phyloP scores from a whole-genome alignment of 306 rosid species.

The Lathyrus aphaca region DNA sequence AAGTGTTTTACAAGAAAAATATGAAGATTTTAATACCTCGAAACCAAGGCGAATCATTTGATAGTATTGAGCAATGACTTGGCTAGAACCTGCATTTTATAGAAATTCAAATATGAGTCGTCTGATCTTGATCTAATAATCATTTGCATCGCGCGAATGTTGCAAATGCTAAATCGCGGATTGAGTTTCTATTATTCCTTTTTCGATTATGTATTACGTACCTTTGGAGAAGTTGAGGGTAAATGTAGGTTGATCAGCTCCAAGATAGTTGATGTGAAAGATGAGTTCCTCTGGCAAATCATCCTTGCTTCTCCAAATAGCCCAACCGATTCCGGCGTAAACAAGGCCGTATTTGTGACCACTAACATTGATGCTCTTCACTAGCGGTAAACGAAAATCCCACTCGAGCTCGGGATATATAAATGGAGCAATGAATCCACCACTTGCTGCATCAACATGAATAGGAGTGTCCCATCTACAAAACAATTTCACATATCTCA shows the following conservation, averaged over 20 bases:
- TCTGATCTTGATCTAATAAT: background rate
- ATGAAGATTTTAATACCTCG: slow-evolving; percentile 54
- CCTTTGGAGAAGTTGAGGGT: slow-evolving; percentile 98
- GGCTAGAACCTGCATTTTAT: slow-evolving; percentile 83
- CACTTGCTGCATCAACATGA: slow-evolving; percentile 97
- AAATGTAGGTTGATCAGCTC: slow-evolving; percentile 97
- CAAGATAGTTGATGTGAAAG: slow-evolving; percentile 93
- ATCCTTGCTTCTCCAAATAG: slow-evolving; percentile 78
- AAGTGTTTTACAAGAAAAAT: background rate
- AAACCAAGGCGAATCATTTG: slow-evolving; percentile 87
- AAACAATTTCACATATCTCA: background rate
- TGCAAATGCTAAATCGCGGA: background rate
- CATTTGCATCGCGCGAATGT: background rate
- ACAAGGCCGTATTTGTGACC: slow-evolving; percentile 95
- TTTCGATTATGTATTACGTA: slow-evolving; percentile 41
- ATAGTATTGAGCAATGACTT: slow-evolving; percentile 93
- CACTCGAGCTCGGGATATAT: slow-evolving; percentile 85
- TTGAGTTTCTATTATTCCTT: too few species aligned
- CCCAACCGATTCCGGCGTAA: slow-evolving; percentile 95
- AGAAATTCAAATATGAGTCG: background rate
- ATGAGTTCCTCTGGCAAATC: slow-evolving; percentile 94
- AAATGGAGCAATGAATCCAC: slow-evolving; percentile 95
- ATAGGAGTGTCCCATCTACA: slow-evolving; percentile 94
- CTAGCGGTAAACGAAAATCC: slow-evolving; percentile 84
- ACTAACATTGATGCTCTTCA: slow-evolving; percentile 94